Base-by-base conservation (phyloP, 2,329 filamentous ascomycete species). In the Cordyceps farinosa region DNA sequence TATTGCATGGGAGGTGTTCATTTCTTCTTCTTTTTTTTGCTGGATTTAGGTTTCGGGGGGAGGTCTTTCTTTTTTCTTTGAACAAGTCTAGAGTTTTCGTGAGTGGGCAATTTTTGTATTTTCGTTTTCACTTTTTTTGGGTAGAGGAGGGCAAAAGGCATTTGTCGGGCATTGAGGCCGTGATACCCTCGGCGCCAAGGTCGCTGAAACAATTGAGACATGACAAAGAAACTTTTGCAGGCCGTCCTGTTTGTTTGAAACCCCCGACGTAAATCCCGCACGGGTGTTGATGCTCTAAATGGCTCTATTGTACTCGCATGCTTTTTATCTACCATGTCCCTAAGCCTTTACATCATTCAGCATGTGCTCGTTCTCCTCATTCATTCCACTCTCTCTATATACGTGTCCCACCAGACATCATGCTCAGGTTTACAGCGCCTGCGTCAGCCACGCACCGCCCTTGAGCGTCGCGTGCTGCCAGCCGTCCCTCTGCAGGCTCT, bases 401-500 rank as follows among this genome's bases (percentile, higher is more conserved):
- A 22, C 22, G 22, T 22, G 22, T 22, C 22, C 22, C 22, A 22
- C 22, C 22, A 22, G 22, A 22, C 22, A 22, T 22, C 22, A 22
- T 22, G 22, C 22, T 22, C 22, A 22, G 9, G 11, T 47, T 36
- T 59, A 56, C 36, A 61, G 34, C 17, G 42, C 50, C 32, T 56
- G 56, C 0, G 44, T 47, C 36, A 81, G 71, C 79, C 79, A 82
- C 53, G 70, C 65, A 3, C 72, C 62, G 11, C 47, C 73, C 53
- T 77, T 76, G 62, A 80, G 62, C 52, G 64, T 63, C 5, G 75
- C 74, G 55, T 72, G 80, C 56, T 73, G 76, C 85, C 82, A 99
- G 30, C 75, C 82, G 38, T 82, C 77, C 66, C 95, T 80, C 59
- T 77, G 82, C 71, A 99, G 77, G 77, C 91, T 95, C 70, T 81